Evolutionary conservation across 164 flowering plant species (phyloP), one percentile per base, ranked within the genome.

Genomic region (Magnolia changhungtana): DNA sequence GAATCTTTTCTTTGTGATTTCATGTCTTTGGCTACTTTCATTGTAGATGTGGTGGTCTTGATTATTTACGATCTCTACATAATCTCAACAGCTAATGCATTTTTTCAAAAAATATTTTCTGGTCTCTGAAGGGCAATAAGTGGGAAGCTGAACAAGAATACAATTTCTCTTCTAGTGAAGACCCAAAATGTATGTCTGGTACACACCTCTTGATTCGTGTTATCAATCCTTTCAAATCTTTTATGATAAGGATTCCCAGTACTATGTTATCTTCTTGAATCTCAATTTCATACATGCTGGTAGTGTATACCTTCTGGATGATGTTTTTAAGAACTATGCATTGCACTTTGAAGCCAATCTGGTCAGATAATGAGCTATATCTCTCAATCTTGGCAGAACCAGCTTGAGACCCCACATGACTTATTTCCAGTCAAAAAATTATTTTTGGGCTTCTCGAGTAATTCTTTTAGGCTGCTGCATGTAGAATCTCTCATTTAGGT

Each of bases 81-180:
- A 29, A 68, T 68, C 9, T 68, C 71, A 29, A 37, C 5, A 8
- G 50, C 50, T 68, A 8, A 68, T 68, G 19, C 71, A 31, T 68
- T 68, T 31, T 11, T 78, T 1, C 0, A 1, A 1, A 27, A 27
- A 27, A 50, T 80, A 50, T 83, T 20, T 67, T 72, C 50, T 79
- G 73, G 66, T 76, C n/a, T 73, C 63, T 82, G 83, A 72, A 96
- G 99, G 85, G 97, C 98, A 81, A 94, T 92, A 78, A 96, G 99
- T 86, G 97, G 98, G 82, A 93, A 94, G 85, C 85, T 96, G 85
- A 89, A 92, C 88, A 91, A 86, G 84, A 89, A 81, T 83, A 93
- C 97, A 27, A 90, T 94, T 52, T 91, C 98, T 63, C 85, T 96
- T 80, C 96, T 96, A 77, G 91, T 96, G 78, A 96, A 91, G 89